Evolutionary conservation across 352 stramenopile genomes (phyloP).

Genomic region (Pythium insidiosum): DNA sequence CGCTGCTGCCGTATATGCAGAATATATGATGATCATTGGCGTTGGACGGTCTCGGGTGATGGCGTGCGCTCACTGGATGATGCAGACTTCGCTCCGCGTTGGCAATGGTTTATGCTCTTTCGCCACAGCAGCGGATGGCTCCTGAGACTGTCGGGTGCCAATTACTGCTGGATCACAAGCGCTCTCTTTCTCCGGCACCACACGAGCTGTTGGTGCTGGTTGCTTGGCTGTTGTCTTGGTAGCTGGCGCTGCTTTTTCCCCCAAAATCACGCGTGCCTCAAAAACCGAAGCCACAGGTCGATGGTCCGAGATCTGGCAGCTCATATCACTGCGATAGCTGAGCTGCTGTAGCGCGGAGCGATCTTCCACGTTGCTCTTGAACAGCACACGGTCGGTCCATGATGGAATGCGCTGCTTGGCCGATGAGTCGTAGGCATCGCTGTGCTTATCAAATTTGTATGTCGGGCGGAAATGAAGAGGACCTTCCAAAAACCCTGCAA

Average conservation of each 20-base stretch:
- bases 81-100: constrained; percentile 36
- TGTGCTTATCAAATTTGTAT: constrained; percentile 95
- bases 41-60: too few relatives aligned
- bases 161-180: too few relatives aligned
- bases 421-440: constrained; percentile 90
- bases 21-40: too few relatives aligned
- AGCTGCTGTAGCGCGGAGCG: constrained; percentile 46
- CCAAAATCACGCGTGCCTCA: constrained; percentile 44
- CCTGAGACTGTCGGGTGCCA: constrained; percentile 2
- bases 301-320: constrained; percentile 69
- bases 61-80: constrained; percentile 27
- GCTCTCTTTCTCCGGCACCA: background rate
- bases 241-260: too few relatives aligned
- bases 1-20: too few relatives aligned
- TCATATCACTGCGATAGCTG: constrained; percentile 58
- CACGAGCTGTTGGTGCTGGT: background rate
- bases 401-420: constrained; percentile 92
- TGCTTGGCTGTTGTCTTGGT: background rate
- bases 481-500: constrained; percentile 87
- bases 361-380: constrained; percentile 47
- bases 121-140: constrained; percentile 22
- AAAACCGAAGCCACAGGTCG: constrained; percentile 62
- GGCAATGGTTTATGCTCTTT: constrained; percentile 19
- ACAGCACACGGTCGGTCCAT: constrained; percentile 95
- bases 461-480: constrained; percentile 90